Percentiles rank a stretch among this genome's conserved stretches.
Conservation (phyloP, 352 stramenopile genomes). For the Achlya hypogyna region DNA sequence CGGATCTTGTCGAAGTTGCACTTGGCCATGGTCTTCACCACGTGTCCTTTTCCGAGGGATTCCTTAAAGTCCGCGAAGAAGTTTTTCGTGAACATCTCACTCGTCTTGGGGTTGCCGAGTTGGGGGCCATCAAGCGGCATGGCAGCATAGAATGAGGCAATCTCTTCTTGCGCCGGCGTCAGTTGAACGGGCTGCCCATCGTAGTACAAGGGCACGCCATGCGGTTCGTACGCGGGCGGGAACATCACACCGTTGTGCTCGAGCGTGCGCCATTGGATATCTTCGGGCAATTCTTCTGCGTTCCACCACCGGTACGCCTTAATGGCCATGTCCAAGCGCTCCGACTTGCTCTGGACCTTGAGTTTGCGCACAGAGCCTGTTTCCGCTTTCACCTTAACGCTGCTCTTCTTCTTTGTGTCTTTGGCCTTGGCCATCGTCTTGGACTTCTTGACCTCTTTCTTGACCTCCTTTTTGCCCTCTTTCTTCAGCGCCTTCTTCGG, state of each 20-base stretch:
- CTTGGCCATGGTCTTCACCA: conserved; percentile 94
- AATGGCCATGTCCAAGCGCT: conserved; percentile 94
- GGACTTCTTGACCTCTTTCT: conserved; percentile 37
- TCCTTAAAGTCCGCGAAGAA: conserved; percentile 94
- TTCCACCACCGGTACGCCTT: conserved; percentile 99
- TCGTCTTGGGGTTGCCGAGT: conserved; percentile 93
- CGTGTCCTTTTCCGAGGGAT: conserved; percentile 88
- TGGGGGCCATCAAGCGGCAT: conserved; percentile 97
- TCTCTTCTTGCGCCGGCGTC: conserved; percentile 90
- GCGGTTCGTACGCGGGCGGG: conserved; percentile 91
- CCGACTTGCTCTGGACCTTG: conserved; percentile 90
- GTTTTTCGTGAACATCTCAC: conserved; percentile 98
- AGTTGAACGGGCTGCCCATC: conserved; percentile 90
- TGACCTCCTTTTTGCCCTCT: conserved; percentile 22
- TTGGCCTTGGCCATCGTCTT: conserved; percentile 15
- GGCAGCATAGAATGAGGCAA: conserved; percentile 92
- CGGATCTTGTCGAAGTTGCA: conserved; percentile 96
- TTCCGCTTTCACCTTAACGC: conserved; percentile 15
- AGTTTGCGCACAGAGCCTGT: conserved; percentile 62
- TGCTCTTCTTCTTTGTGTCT: conserved; percentile 24
- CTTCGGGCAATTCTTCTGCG: conserved; percentile 86
- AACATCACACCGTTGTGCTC: conserved; percentile 99
- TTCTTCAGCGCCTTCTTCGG: conserved; percentile 22
- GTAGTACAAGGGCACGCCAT: conserved; percentile 94
- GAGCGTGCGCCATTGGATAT: conserved; percentile 97